These are phyloP conservation scores for Arabidopsis suecica DNA, from an alignment of 345 rosid species.

Conservation along the genomic window DNA sequence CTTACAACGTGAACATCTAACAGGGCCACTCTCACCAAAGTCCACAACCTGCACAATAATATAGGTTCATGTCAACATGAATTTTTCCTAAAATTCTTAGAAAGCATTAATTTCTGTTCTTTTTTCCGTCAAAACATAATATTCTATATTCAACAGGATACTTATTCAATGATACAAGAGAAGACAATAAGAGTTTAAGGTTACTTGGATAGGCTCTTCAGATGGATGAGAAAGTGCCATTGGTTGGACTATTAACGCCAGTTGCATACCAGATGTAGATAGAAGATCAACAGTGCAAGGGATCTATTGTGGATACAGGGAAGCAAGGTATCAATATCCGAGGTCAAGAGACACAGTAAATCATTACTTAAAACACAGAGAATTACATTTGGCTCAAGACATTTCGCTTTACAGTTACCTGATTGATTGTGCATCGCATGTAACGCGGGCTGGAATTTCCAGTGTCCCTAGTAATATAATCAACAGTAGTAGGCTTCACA, in stretches of 20 bases:
- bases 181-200: neutral
- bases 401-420: constrained; percentile 55
- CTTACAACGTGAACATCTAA: constrained; percentile 92
- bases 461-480: constrained; percentile 85
- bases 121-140: neutral
- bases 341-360: constrained; percentile 4
- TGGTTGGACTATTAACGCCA: constrained; percentile 89
- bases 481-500: constrained; percentile 83
- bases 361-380: constrained; percentile 4
- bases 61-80: constrained; percentile 19
- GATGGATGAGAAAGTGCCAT: constrained; percentile 93
- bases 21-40: constrained; percentile 92
- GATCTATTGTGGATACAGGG: constrained; percentile 56
- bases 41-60: constrained; percentile 69
- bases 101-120: neutral
- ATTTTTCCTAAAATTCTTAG: neutral
- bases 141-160: neutral
- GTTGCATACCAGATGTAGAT: constrained; percentile 92
- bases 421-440: constrained; percentile 96
- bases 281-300: constrained; percentile 95
- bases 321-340: constrained; percentile 29
- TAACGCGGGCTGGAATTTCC: constrained; percentile 98
- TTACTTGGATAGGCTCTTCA: constrained; percentile 95
- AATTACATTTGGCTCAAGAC: constrained; percentile 18
- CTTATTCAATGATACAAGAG: constrained; percentile 3